These are phyloP conservation scores for Mycena amicta DNA, from an alignment of 768 basidiomycete species.

Conservation along the genomic window DNA sequence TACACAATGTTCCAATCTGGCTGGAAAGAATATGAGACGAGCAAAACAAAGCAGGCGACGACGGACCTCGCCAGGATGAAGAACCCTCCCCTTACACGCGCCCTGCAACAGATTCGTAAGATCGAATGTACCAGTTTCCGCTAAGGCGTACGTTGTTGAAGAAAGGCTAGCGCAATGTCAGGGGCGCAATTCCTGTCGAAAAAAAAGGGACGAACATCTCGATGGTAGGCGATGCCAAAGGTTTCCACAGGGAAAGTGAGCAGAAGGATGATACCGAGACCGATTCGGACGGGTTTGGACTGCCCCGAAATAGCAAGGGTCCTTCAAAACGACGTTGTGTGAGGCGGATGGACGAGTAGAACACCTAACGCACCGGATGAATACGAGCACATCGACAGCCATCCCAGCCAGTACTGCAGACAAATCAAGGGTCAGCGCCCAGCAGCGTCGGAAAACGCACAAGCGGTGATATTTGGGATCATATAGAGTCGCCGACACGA, in stretches of 20 bases:
- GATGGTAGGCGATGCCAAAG: constrained; percentile 20
- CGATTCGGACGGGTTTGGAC: constrained; percentile 1
- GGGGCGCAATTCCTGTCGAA: background rate
- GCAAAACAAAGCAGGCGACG: background rate
- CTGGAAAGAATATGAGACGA: background rate
- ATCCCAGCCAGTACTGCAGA: constrained; percentile 23
- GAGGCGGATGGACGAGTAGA: background rate
- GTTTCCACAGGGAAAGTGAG: constrained; percentile 14
- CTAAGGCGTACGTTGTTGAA: background rate
- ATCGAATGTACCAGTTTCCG: background rate
- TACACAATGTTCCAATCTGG: constrained; percentile 18
- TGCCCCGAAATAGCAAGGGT: constrained; percentile 20
- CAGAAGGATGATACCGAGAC: constrained; percentile 11
- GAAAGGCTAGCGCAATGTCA: background rate
- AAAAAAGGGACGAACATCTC: constrained; percentile 4
- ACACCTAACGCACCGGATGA: constrained; percentile 13
- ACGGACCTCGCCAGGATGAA: constrained; percentile 1
- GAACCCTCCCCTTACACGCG: constrained; percentile 10
- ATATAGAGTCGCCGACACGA: constrained; percentile 18
- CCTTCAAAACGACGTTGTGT: background rate
- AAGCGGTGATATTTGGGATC: constrained; percentile 21
- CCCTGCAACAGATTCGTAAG: background rate
- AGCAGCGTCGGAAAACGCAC: constrained; percentile 5
- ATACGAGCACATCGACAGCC: constrained; percentile 18
- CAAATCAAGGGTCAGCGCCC: too few relatives aligned